Conservation (phyloP, 192 early-diverging fungal species). For the Linnemannia exigua region DNA sequence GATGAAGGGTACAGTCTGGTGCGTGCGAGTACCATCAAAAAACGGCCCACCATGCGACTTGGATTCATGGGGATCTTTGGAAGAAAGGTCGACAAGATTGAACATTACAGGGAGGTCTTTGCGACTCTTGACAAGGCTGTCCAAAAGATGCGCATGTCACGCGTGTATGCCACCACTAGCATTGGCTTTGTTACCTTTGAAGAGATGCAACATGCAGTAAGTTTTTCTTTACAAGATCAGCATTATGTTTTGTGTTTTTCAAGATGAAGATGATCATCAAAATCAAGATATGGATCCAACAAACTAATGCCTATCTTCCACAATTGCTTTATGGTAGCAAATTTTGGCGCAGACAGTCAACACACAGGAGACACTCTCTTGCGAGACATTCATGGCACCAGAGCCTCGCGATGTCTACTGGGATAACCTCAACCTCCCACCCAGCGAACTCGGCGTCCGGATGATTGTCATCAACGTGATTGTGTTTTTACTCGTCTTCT, state of each 20-base stretch:
- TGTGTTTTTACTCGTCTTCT: conserved; percentile 76
- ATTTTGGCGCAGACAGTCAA: conserved; percentile 78
- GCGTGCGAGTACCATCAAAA: conserved; percentile 4
- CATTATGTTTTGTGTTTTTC: neutral
- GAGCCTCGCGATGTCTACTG: conserved; percentile 85
- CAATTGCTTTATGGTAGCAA: conserved; percentile 51
- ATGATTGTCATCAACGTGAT: conserved; percentile 66
- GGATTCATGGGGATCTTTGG: conserved; percentile 66
- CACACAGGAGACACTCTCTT: conserved; percentile 75
- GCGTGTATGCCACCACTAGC: conserved; percentile 63
- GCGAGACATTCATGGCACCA: conserved; percentile 74
- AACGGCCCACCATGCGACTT: conserved; percentile 60
- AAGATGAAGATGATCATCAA: neutral
- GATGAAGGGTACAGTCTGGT: neutral
- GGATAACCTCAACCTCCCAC: conserved; percentile 78
- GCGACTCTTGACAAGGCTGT: conserved; percentile 69
- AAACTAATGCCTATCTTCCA: neutral
- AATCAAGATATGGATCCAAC: neutral
- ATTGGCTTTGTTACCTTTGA: conserved; percentile 88
- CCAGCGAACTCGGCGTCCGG: conserved; percentile 66
- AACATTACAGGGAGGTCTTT: conserved; percentile 71
- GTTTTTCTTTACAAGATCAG: conserved; percentile 5
- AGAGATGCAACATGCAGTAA: conserved; percentile 74
- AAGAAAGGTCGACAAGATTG: conserved; percentile 75
- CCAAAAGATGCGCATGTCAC: conserved; percentile 61